These are phyloP conservation scores for Tylopilus vinaceipallidus DNA, from an alignment of 768 basidiomycete species.

Conservation along the genomic window DNA sequence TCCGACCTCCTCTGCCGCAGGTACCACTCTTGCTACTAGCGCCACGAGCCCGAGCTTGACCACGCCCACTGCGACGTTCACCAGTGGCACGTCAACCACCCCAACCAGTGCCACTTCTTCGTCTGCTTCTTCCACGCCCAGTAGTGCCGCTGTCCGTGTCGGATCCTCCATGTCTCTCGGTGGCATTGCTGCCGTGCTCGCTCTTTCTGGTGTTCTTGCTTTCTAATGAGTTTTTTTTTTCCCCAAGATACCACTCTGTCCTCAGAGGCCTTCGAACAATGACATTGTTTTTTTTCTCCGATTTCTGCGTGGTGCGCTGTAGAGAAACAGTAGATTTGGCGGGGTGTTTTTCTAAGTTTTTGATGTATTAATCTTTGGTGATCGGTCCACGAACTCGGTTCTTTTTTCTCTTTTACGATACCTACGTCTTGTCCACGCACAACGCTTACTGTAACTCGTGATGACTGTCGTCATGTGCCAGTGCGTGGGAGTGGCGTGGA, in stretches of 20 bases:
- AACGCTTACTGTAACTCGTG: no score
- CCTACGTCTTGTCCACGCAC: background rate
- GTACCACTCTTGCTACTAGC: conserved; percentile 25
- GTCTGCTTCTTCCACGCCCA: conserved; percentile 13
- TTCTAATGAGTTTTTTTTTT: conserved; percentile 12
- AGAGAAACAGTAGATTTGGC: background rate
- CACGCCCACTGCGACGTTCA: conserved; percentile 33
- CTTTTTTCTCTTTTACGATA: conserved; percentile 1
- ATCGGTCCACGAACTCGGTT: conserved; percentile 3
- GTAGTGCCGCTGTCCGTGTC: conserved; percentile 21
- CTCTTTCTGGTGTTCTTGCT: conserved; percentile 20
- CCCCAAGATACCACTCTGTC: conserved; percentile 8
- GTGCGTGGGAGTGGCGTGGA: conserved; percentile 4
- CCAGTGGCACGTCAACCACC: conserved; percentile 21
- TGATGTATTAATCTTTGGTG: conserved; percentile 19
- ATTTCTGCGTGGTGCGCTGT: no score
- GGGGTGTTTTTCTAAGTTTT: conserved; percentile 7
- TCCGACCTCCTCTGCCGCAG: conserved; percentile 1
- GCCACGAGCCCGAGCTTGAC: conserved; percentile 34
- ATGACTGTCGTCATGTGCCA: no score
- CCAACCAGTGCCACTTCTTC: background rate
- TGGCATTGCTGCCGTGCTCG: conserved; percentile 19
- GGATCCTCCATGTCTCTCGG: conserved; percentile 22
- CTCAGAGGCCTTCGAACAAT: no score
- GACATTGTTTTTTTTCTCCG: background rate